phyloP scores from a whole-genome alignment of 2,329 filamentous ascomycete species.

The Aspergillus transmontanensis region DNA sequence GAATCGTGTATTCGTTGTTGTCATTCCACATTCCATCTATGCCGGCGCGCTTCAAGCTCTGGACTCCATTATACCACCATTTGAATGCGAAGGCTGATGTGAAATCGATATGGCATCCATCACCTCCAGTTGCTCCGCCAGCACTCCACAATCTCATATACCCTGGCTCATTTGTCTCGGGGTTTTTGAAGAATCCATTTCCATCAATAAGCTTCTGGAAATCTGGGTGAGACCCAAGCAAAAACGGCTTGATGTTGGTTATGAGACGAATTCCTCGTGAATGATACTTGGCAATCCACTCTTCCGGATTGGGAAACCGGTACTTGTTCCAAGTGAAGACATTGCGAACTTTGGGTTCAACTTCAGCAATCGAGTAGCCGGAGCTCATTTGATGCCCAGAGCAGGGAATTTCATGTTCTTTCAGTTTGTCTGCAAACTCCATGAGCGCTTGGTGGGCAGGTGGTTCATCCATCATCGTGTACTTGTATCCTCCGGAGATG shows the following conservation, averaged over 20 bases:
- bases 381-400: constrained; percentile 74
- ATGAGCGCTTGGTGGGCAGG: constrained; percentile 60
- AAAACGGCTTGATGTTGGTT: constrained; percentile 73
- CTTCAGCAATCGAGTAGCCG: constrained; percentile 70
- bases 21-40: constrained; percentile 80
- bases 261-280: constrained; percentile 67
- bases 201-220: constrained; percentile 62
- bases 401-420: constrained; percentile 68
- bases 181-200: constrained; percentile 66
- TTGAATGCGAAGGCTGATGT: constrained; percentile 67
- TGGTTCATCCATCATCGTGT: constrained; percentile 60
- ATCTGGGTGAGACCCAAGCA: constrained; percentile 67
- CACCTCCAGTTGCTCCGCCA: constrained; percentile 69
- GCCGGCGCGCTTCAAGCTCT: constrained; percentile 62
- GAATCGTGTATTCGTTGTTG: constrained; percentile 74
- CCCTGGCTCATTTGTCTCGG: constrained; percentile 54
- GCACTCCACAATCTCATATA: constrained; percentile 71
- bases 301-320: constrained; percentile 69
- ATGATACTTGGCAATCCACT: constrained; percentile 65
- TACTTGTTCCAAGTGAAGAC: constrained; percentile 73
- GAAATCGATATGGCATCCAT: constrained; percentile 74
- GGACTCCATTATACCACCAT: constrained; percentile 73
- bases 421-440: constrained; percentile 63
- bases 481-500: constrained; percentile 68
- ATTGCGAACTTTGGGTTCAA: constrained; percentile 68